A percentile compares a stretch with the other conserved stretches of the same genome.
Conservation (phyloP, 306 rosid species). For the Ormosia semicastrata region DNA sequence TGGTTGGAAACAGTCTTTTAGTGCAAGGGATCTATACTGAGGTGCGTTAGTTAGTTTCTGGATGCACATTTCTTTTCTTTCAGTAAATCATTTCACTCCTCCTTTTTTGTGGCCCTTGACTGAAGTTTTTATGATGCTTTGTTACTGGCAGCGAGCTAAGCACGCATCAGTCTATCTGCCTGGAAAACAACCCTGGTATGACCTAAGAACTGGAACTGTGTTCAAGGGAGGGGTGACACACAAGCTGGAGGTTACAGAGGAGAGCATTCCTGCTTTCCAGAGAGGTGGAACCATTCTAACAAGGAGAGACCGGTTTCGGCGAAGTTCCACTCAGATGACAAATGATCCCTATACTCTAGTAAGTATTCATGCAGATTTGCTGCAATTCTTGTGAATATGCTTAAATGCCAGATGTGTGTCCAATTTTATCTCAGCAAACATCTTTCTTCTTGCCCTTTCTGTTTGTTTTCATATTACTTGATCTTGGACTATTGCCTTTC, state of each 20-base stretch:
- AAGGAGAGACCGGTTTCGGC: conserved; percentile 88
- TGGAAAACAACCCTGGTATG: conserved; percentile 89
- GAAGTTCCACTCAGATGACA: conserved; percentile 92
- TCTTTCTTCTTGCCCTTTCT: conserved; percentile 12
- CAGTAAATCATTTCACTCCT: neutral
- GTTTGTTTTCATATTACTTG: neutral
- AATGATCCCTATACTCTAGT: conserved; percentile 97
- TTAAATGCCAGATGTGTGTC: neutral
- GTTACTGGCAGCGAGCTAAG: conserved; percentile 60
- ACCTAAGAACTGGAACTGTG: conserved; percentile 63
- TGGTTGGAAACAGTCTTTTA: conserved; percentile 89
- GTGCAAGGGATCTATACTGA: conserved; percentile 92
- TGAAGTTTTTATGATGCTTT: conserved; percentile 5
- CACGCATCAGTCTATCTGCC: conserved; percentile 83
- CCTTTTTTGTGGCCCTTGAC: conserved; percentile 10
- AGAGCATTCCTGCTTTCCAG: conserved; percentile 85
- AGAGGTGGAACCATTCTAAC: conserved; percentile 88
- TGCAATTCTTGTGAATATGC: conserved; percentile 5
- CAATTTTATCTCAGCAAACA: neutral
- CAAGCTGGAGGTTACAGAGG: conserved; percentile 70
- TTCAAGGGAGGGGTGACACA: conserved; percentile 79
- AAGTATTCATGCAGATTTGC: conserved; percentile 35
- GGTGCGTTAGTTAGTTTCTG: conserved; percentile 50
- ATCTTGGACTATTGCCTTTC: neutral
- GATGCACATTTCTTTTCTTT: conserved; percentile 9